These are phyloP conservation scores for Nicotiana sylvestris DNA, from an alignment of 257 asterid genomes.

Conservation along the genomic window DNA sequence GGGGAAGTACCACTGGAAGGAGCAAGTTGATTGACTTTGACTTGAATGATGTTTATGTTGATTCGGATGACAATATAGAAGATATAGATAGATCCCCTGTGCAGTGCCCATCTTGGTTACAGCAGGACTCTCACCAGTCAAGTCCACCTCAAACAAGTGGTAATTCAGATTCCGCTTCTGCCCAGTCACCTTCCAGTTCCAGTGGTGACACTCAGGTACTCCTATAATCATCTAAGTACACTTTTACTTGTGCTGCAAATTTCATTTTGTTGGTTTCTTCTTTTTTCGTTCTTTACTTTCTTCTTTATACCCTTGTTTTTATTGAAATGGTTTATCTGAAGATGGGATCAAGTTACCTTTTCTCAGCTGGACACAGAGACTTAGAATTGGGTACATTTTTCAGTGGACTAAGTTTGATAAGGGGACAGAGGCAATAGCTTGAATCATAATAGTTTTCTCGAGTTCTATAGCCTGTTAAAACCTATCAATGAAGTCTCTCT, in stretches of 20 bases:
- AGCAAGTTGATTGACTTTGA: slow-evolving; percentile 60
- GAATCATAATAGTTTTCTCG: not conserved
- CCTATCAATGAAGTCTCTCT: not conserved
- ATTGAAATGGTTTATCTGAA: not conserved
- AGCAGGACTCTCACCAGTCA: slow-evolving; percentile 62
- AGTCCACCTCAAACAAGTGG: slow-evolving; percentile 84
- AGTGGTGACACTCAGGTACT: slow-evolving; percentile 73
- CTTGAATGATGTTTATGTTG: slow-evolving; percentile 65
- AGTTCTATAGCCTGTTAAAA: not conserved
- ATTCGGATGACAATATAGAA: slow-evolving; percentile 66
- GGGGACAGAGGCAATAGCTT: not conserved
- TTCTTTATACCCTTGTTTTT: not conserved
- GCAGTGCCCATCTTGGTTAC: slow-evolving; percentile 63
- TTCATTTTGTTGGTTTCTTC: not conserved
- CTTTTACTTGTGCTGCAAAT: not conserved
- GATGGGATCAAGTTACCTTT: not conserved
- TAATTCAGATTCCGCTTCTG: slow-evolving; percentile 77
- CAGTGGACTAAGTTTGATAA: not conserved
- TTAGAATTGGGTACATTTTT: not conserved
- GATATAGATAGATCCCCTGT: slow-evolving; percentile 47
- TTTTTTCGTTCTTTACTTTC: not conserved
- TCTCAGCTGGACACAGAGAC: not conserved
- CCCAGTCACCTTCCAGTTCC: slow-evolving; percentile 80
- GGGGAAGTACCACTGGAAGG: slow-evolving; percentile 51
- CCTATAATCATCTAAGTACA: not conserved